Evolutionary conservation across 2,329 filamentous ascomycete species (phyloP).

Genomic region (Colletotrichum karsti): DNA sequence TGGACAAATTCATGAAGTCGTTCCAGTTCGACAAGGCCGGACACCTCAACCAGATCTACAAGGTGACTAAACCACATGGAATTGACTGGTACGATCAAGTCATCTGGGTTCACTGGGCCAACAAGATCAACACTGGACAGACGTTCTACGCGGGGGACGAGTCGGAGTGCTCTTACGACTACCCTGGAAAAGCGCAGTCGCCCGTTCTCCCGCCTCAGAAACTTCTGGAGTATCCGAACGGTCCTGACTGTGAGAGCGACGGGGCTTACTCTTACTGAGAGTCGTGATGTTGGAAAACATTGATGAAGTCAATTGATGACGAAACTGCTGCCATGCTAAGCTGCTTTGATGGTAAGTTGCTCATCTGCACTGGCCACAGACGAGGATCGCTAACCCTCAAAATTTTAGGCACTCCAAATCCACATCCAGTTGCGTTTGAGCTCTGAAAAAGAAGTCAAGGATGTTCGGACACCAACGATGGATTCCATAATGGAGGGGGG

Average conservation of each 20-base stretch:
- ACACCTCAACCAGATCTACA: conserved; percentile 11
- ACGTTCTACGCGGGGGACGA: conserved; percentile 1
- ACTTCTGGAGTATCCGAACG: neutral
- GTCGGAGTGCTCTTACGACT: conserved; percentile 26
- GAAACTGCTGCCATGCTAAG: too few relatives aligned
- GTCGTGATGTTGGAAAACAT: too few relatives aligned
- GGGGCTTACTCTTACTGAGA: neutral
- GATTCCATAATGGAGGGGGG: too few relatives aligned
- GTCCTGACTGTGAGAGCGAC: neutral
- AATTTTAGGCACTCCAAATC: too few relatives aligned
- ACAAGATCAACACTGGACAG: neutral
- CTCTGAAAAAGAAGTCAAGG: too few relatives aligned
- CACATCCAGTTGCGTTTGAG: too few relatives aligned
- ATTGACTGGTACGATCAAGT: conserved; percentile 23
- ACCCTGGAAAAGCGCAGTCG: conserved; percentile 8
- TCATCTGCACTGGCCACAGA: too few relatives aligned
- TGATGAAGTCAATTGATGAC: too few relatives aligned
- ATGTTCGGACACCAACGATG: too few relatives aligned
- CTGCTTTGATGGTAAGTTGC: too few relatives aligned
- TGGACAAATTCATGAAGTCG: conserved; percentile 6
- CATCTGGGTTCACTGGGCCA: conserved; percentile 24
- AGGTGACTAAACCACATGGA: neutral
- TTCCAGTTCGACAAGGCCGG: conserved; percentile 24
- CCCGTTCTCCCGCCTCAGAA: neutral
- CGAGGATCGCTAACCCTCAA: too few relatives aligned